Evolutionary conservation across 192 early-diverging fungal species (phyloP).

Genomic region (Backusella circina): DNA sequence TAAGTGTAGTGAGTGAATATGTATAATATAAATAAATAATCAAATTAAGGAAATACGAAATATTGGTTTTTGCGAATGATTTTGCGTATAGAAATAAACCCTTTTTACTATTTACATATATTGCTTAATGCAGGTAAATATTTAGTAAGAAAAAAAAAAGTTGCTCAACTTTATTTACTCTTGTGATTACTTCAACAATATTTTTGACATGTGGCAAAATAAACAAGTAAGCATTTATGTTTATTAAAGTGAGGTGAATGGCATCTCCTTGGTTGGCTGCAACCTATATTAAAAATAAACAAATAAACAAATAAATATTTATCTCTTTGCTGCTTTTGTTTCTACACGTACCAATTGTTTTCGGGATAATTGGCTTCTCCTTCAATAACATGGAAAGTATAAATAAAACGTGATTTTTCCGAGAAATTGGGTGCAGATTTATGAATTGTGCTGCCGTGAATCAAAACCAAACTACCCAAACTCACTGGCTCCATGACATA

Average conservation of each 20-base stretch:
- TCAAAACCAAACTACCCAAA: constrained; percentile 78
- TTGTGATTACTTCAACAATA: neutral
- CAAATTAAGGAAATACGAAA: neutral
- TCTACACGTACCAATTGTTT: constrained; percentile 72
- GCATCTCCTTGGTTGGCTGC: constrained; percentile 1
- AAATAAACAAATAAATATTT: neutral
- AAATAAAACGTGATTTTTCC: constrained; percentile 79
- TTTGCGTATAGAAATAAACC: no score
- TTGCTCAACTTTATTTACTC: neutral
- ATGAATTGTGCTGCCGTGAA: constrained; percentile 86
- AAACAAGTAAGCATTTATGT: neutral
- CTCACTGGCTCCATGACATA: constrained; percentile 57
- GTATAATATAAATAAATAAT: neutral
- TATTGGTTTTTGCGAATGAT: no score
- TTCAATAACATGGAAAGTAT: constrained; percentile 95
- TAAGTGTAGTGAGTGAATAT: neutral
- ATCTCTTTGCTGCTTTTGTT: neutral
- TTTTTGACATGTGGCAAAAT: neutral
- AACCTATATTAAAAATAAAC: constrained; percentile 12
- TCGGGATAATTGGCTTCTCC: constrained; percentile 62
- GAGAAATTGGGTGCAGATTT: constrained; percentile 79
- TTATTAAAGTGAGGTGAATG: constrained; percentile 9
- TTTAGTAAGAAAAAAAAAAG: neutral
- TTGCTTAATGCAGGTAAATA: neutral
- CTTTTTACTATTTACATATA: neutral